Percentiles rank a stretch among this genome's conserved stretches.
Conservation (phyloP, 139 green algal species). For the Chlamydomonas schloesseri region DNA sequence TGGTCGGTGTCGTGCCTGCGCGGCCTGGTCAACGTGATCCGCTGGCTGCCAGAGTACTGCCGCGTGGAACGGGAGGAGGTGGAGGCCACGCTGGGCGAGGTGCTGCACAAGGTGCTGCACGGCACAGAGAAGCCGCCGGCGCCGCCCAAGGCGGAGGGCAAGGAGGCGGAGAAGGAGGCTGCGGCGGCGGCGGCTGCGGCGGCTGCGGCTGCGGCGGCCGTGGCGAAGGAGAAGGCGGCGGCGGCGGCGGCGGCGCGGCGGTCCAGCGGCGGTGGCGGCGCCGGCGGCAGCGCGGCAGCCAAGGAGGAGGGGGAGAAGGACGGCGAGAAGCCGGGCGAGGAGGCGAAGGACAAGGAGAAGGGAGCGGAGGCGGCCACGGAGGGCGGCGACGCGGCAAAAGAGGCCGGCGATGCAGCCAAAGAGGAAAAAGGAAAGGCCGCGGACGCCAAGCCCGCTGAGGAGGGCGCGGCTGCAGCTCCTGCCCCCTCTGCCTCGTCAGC, state of each 20-base stretch:
- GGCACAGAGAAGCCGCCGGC: conserved; percentile 18
- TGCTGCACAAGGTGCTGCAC: conserved; percentile 62
- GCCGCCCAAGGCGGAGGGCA: background rate
- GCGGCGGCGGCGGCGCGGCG: background rate
- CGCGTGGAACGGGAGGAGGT: conserved; percentile 67
- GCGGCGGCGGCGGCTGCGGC: background rate
- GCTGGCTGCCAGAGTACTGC: conserved; percentile 78
- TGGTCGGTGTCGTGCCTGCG: conserved; percentile 62
- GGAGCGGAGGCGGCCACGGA: too few species aligned
- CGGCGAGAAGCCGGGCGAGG: too few species aligned
- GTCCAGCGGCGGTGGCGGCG: background rate
- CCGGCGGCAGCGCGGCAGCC: background rate
- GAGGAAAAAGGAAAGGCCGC: too few species aligned
- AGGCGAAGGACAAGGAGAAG: too few species aligned
- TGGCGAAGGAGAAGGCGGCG: background rate
- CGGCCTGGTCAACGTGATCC: conserved; percentile 83
- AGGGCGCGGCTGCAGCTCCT: too few species aligned
- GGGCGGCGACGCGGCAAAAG: too few species aligned
- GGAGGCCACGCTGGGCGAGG: conserved; percentile 46
- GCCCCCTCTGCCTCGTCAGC: background rate
- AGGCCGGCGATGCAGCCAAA: too few species aligned
- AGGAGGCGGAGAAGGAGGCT: background rate
- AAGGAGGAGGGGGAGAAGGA: too few species aligned
- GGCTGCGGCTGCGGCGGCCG: background rate
- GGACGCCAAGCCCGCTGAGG: too few species aligned